phyloP scores from a whole-genome alignment of 495 filamentous ascomycete species.

The Wilcoxina mikolae region DNA sequence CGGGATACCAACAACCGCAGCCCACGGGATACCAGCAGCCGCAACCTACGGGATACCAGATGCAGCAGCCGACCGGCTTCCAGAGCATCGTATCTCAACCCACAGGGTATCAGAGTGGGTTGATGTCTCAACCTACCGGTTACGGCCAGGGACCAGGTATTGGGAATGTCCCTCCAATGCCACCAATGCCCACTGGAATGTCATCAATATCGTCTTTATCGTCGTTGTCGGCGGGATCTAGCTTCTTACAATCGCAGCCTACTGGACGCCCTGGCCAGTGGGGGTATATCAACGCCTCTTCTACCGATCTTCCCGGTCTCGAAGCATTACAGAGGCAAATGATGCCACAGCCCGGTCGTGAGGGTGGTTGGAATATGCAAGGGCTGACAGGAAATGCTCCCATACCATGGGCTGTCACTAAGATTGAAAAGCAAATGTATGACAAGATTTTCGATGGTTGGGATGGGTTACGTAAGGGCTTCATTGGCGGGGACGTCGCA shows the following conservation, averaged over 20 bases:
- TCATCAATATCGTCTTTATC: constrained; percentile 45
- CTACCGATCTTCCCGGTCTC: constrained; percentile 81
- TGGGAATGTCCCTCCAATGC: constrained; percentile 58
- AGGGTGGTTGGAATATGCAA: constrained; percentile 77
- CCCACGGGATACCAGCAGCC: constrained; percentile 36
- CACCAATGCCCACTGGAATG: constrained; percentile 83
- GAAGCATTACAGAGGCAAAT: constrained; percentile 87
- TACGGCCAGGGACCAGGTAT: constrained; percentile 14
- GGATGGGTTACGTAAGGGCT: constrained; percentile 91
- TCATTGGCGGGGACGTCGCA: constrained; percentile 79
- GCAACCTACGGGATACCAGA: constrained; percentile 31
- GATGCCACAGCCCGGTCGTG: constrained; percentile 93
- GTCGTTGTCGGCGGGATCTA: constrained; percentile 45
- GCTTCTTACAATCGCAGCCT: constrained; percentile 68
- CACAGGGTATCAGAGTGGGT: constrained; percentile 35
- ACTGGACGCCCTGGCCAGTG: constrained; percentile 93
- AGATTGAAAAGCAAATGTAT: constrained; percentile 95
- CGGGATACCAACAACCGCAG: constrained; percentile 39
- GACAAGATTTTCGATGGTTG: constrained; percentile 91
- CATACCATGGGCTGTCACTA: constrained; percentile 97
- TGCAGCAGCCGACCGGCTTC: constrained; percentile 33
- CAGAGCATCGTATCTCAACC: constrained; percentile 33
- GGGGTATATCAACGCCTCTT: constrained; percentile 90
- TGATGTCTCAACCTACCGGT: constrained; percentile 29
- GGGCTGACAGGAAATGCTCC: constrained; percentile 85